Evolutionary conservation across 2,329 filamentous ascomycete genomes (phyloP), one percentile per base, ranked within the genome.

Genomic region (Verticillium nubilum): DNA sequence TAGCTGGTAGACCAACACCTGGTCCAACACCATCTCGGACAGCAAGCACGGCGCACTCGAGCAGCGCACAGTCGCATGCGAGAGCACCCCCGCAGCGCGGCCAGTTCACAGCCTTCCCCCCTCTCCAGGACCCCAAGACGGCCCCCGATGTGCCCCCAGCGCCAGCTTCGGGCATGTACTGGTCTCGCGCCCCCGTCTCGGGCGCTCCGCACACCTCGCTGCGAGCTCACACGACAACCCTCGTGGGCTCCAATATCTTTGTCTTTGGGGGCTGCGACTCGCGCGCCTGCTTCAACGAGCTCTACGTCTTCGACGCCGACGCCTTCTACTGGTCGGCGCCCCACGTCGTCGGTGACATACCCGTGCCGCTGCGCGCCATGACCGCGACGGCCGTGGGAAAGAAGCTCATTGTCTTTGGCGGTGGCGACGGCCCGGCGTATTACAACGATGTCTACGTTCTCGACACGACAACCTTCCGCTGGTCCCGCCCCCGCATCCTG

Each of bases 391-490:
- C 86, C 26, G 86, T 89, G 23, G 86, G 86, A 64, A 88, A 88
- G 76, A 89, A 88, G 71, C 78, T 90, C 28, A 81, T 90, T 52
- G 79, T 90, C 2, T 89, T 90, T 67, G 87, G 87, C 58, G 87
- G 87, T 52, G 87, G 87, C 59, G 87, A 90, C 66, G 87, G 87
- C 0, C 86, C 86, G 0, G 82, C 85, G 26, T 90, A 90, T 72
- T 89, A 89, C 71, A 89, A 89, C 67, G 86, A 89, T 66, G 82
- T 90, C 23, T 89, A 89, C 69, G 85, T 90, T 53, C 77, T 89
- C n/a, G 87, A 90, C 68, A 90, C 86, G 25, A 78, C 86, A 62
- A 90, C 86, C 69, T 88, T 86, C 69, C 81, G 84, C 23, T 90
- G 86, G 86, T 82, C 80, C 47, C 83, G 81, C 62, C 86, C 87